Evolutionary conservation across 805 yeast genomes (phyloP), one percentile per base, ranked within the genome.

Genomic region (Teunomyces panamensis): DNA sequence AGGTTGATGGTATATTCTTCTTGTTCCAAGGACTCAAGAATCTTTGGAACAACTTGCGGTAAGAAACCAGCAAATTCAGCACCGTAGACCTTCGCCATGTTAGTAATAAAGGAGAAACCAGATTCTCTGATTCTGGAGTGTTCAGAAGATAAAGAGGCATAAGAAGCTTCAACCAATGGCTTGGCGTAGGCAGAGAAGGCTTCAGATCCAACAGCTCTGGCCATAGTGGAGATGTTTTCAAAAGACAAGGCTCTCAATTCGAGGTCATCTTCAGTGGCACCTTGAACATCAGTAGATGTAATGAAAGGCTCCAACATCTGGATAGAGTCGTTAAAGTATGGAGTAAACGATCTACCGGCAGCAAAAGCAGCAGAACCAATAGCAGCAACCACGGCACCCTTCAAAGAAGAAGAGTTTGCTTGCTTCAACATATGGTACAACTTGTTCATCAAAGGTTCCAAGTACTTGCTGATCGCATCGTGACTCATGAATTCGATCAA

Each of bases 331-430:
- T 83, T 80, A 68, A 92, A 92, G 74, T 79, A 94, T 50, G 98
- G 97, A 50, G 79, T 74, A 70, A 88, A 94, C 34, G 87, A 79
- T 58, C 84, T 84, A 69, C 97, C 97, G 39, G 96, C 83, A 48
- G 98, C 96, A 63, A 85, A 90, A 27, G 99, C 98, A 50, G 96
- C 89, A 34, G 98, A 91, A 47, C 98, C 98, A 65, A 94, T 88
- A 34, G 97, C 97, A 46, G 96, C 87, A 50, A 94, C 97, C 62
- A 87, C 84, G 50, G 89, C 88, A 43, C 87, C 73, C 66, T 83
- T 85, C 62, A 87, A 75, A 11, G 95, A 80, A 17, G 91, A 85
- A 32, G 85, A 78, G 56, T 83, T 78, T 43, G 95, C 88, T 53
- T 79, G 75, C 58, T 82, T 85, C 59, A 92, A 79, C 87, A 94